Conservation (phyloP, 2,329 filamentous ascomycete genomes). For the Endocalyx cinctus region DNA sequence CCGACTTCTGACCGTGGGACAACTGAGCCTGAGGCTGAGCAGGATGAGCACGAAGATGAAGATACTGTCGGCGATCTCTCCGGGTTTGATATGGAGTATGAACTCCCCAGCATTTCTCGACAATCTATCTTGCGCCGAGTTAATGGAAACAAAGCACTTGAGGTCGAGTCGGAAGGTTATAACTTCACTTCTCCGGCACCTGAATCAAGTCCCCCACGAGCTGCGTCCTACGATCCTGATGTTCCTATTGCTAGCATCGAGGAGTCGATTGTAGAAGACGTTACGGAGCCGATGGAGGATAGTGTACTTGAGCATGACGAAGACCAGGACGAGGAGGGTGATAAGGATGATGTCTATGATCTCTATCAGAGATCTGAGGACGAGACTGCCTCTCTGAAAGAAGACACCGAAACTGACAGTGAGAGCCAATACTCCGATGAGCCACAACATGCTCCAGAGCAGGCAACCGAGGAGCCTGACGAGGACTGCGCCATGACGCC, state of each 20-base stretch:
- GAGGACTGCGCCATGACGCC: slow-evolving; percentile 49
- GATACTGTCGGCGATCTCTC: slow-evolving; percentile 58
- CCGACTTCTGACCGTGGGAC: slow-evolving; percentile 42
- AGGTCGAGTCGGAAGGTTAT: slow-evolving; percentile 58
- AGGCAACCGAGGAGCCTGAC: too few species aligned
- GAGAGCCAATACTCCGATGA: slow-evolving; percentile 55
- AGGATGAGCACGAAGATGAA: slow-evolving; percentile 45
- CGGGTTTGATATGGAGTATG: slow-evolving; percentile 54
- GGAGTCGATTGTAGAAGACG: slow-evolving; percentile 52
- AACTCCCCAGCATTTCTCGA: slow-evolving; percentile 77
- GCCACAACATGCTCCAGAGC: too few species aligned
- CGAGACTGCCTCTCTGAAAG: slow-evolving; percentile 21
- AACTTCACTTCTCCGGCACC: slow-evolving; percentile 59
- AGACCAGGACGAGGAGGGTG: slow-evolving; percentile 55
- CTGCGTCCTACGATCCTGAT: slow-evolving; percentile 72
- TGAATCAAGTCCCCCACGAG: slow-evolving; percentile 54
- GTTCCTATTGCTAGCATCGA: slow-evolving; percentile 86
- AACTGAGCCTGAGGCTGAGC: slow-evolving; percentile 30
- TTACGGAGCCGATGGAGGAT: slow-evolving; percentile 37
- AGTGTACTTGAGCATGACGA: slow-evolving; percentile 21
- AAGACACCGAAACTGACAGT: slow-evolving; percentile 43
- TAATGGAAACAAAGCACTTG: slow-evolving; percentile 57
- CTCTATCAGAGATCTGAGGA: slow-evolving; percentile 53
- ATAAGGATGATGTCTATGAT: slow-evolving; percentile 63
- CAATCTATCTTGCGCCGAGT: slow-evolving; percentile 91